Conservation (phyloP, 2,329 filamentous ascomycete genomes). For the Fusarium pilosicola region DNA sequence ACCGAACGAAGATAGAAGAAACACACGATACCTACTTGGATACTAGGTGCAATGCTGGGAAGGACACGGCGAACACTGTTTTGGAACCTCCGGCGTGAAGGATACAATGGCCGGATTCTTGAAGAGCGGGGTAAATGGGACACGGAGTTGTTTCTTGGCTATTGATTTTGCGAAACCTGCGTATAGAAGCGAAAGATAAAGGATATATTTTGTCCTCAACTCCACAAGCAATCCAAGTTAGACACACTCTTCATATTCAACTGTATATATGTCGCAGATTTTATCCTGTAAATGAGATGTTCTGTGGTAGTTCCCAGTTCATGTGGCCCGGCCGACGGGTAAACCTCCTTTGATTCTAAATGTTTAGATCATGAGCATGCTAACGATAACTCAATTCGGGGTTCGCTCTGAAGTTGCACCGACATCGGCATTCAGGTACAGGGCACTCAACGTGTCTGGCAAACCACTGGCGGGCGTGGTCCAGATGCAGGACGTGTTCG, state of each 20-base stretch:
- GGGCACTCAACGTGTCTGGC: constrained; percentile 72
- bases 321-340: not conserved
- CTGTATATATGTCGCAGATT: not conserved
- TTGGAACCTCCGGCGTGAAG: constrained; percentile 6
- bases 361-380: not conserved
- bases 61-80: constrained; percentile 5
- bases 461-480: constrained; percentile 76
- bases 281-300: not conserved
- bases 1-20: constrained; percentile 27
- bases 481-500: constrained; percentile 74
- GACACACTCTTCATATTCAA: constrained; percentile 22
- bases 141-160: constrained; percentile 23
- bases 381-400: constrained; percentile 66
- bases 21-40: constrained; percentile 16
- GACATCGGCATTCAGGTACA: constrained; percentile 74
- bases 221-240: constrained; percentile 19
- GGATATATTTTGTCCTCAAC: constrained; percentile 11
- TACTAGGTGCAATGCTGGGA: constrained; percentile 7
- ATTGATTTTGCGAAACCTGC: constrained; percentile 14
- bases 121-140: constrained; percentile 4
- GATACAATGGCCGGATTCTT: constrained; percentile 14
- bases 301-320: not conserved
- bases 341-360: not conserved
- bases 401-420: constrained; percentile 70
- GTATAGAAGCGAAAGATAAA: constrained; percentile 26